Base-by-base conservation (phyloP, 2,329 filamentous ascomycete genomes). In the Daldinia eschscholtzii region DNA sequence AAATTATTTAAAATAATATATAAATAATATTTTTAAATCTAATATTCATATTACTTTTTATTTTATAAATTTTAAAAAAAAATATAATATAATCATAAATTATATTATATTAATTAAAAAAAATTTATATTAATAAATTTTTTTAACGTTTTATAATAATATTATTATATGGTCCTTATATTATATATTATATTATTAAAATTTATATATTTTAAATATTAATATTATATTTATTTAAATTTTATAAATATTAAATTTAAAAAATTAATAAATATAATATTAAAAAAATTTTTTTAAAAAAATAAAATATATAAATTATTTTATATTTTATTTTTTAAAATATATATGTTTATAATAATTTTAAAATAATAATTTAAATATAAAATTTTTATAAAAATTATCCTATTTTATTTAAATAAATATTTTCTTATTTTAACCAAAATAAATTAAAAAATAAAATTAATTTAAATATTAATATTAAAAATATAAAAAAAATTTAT, bases 201-300 rank as follows among this genome's bases (percentile, higher is more conserved):
- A 42, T 42, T 15, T 42, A 18, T 42, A 42, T 30, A 30, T 30
- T 30, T 30, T 30, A 30, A 4, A 30, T 30, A 4, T 30, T 30
- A 30, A 30, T 4, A 30, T 30, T 30, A 30, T 4, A 4, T 30
- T 4, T 30, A 30, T 30, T 30, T 30, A 30, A 7, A 13, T 42
- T 42, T 42, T 42, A 18, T 42, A 42, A 42, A 42, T 18, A 18
- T 42, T 42, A 42, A 1, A 18, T 42, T 18, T 42, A 18, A 18
- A 13, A 42, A 42, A 42, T 18, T n/a, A 42, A 42, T 42, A 42
- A 42, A 42, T 42, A 42, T 42, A 42, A 42, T 42, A 42, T 42
- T 42, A 42, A 42, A 42, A 42, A 42, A 18, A 13, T 42, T 4
- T 42, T 42, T 42, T 42, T 42, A 15, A 42, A 42, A n/a, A 42